A percentile compares a stretch with the other conserved stretches of the same genome.
These are phyloP conservation scores for Clarireedia sp. DNA, from an alignment of 2,329 filamentous ascomycete species.

Conservation along the genomic window DNA sequence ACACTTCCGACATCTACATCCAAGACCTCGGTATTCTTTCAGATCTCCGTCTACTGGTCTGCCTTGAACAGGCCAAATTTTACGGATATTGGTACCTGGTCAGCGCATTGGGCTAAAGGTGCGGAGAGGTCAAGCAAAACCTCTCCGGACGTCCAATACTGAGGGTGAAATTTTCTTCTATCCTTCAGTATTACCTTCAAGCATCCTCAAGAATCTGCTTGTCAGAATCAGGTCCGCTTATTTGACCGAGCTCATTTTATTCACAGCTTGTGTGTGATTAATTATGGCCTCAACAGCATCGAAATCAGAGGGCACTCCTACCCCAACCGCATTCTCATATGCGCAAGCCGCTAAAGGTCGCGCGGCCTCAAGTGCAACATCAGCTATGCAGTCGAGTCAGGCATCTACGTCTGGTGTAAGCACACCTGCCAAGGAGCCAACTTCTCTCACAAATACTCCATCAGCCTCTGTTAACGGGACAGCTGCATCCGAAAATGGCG, in stretches of 20 bases:
- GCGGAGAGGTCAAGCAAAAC: conserved; percentile 31
- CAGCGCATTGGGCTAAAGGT: conserved; percentile 21
- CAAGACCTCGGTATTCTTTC: neutral
- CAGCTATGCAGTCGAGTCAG: conserved; percentile 24
- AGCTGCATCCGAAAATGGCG: conserved; percentile 21
- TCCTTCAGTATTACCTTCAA: conserved; percentile 14
- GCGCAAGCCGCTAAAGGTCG: conserved; percentile 89
- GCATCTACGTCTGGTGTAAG: conserved; percentile 25
- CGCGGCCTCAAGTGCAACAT: conserved; percentile 21
- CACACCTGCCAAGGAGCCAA: conserved; percentile 25
- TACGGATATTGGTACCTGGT: conserved; percentile 12
- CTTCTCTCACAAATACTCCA: conserved; percentile 23
- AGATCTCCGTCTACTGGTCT: neutral
- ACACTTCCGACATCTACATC: neutral
- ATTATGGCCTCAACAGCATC: conserved; percentile 36
- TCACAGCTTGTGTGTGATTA: conserved; percentile 9
- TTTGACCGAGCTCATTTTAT: neutral
- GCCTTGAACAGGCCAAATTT: neutral
- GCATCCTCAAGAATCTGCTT: neutral
- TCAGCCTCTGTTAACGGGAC: conserved; percentile 18
- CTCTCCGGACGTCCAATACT: conserved; percentile 32
- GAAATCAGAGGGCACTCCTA: conserved; percentile 28
- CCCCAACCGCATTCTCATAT: conserved; percentile 70
- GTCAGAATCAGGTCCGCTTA: conserved; percentile 2
- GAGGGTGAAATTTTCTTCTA: conserved; percentile 22